Evolutionary conservation across 768 basidiomycete species (phyloP), one percentile per base, ranked within the genome.

Genomic region (Rhodocollybia butyracea): DNA sequence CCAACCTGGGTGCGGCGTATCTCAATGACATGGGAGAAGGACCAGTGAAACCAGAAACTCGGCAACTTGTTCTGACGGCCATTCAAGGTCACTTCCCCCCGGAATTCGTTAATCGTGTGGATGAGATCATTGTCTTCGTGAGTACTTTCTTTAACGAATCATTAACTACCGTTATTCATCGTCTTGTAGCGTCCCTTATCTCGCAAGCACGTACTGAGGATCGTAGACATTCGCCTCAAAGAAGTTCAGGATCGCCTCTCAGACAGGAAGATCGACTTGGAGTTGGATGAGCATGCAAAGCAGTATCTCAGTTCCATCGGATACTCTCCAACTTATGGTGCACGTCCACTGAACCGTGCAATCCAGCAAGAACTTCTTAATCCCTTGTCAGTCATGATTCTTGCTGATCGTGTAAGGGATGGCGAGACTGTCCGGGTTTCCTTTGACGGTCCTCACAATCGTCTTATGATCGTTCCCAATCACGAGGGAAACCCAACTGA

Each of bases 291-390:
- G n/a, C 83, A 76, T 27, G 86, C 89, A 60, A 91, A 89, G 71
- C 76, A 82, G 53, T 92, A 86, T 65, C 80, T 94, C 29, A 79
- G 80, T 58, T 85, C 86, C 19, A 76, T 84, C 46, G 91, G 90
- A 0, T 94, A 91, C 70, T 89, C 89, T 45, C 76, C 92, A 1
- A 73, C 77, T 19, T 97, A 96, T 65, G 94, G 96, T 60, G 96
- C 95, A 54, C 85, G 96, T 39, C 97, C 96, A 1, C 80, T 98
- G 59, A 91, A 92, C 66, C 83, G 94, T 31, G 82, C 90, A 3
- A 95, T 99, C 61, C 95, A 97, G 71, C 86, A 81, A 62, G 93
- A 98, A 64, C 78, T 99, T 32, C 79, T 98, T 63, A 95, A 97
- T 67, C 96, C 95, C 12, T 74, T 98, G 34, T 91, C 92, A 15